phyloP scores from a whole-genome alignment of 2,329 filamentous ascomycete species.

The Parafenestella ontariensis region DNA sequence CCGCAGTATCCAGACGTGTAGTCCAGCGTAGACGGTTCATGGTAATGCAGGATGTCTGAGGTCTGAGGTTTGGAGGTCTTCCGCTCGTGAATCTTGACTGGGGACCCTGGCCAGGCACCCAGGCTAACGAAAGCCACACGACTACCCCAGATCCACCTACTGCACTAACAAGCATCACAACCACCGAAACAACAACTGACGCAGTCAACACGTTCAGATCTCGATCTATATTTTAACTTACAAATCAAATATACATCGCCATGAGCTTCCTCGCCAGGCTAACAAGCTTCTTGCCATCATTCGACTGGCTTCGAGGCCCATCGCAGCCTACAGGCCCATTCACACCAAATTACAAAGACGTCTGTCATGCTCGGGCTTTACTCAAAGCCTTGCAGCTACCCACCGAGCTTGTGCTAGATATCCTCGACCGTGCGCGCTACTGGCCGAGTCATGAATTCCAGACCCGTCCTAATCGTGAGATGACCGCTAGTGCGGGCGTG shows the following conservation, averaged over 20 bases:
- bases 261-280: conserved; percentile 6
- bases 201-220: neutral
- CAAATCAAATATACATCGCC: neutral
- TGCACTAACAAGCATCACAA: neutral
- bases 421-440: conserved; percentile 38
- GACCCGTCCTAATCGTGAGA: neutral
- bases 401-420: conserved; percentile 38
- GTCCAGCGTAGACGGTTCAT: neutral
- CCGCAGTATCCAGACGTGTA: neutral
- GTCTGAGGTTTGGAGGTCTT: neutral
- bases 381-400: conserved; percentile 33
- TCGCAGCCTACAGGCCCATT: neutral
- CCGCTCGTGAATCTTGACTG: neutral
- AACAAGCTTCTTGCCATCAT: neutral
- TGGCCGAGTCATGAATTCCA: conserved; percentile 23
- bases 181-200: no score
- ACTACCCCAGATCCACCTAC: neutral
- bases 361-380: conserved; percentile 29
- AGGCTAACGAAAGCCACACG: neutral
- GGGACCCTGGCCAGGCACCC: neutral
- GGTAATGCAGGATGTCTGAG: neutral
- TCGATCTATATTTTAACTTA: no score
- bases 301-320: conserved; percentile 2
- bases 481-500: conserved; percentile 4
- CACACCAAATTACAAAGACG: conserved; percentile 29